These are phyloP conservation scores for Chionographis japonica DNA, from an alignment of 106 monocot species.

Conservation along the genomic window DNA sequence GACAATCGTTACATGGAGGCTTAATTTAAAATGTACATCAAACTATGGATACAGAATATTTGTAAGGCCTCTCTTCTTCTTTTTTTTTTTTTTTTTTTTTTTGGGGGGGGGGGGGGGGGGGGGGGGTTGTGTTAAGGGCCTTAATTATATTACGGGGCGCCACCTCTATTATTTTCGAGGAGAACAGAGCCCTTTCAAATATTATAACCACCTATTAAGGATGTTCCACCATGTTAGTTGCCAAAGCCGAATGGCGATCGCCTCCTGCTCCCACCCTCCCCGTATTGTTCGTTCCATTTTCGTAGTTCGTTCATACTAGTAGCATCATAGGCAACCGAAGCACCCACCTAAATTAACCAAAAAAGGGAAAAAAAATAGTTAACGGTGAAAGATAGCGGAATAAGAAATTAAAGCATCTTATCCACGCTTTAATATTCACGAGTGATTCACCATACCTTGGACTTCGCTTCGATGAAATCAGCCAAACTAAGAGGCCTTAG, in stretches of 20 bases:
- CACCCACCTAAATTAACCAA: slow-evolving; percentile 56
- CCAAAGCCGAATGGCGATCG: slow-evolving; percentile 85
- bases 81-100: too few species aligned
- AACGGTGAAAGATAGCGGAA: background rate
- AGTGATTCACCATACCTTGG: slow-evolving; percentile 49
- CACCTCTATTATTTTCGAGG: too few species aligned
- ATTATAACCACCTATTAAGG: background rate
- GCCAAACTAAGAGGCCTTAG: slow-evolving; percentile 70
- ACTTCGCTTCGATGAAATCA: slow-evolving; percentile 84
- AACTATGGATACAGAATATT: too few species aligned
- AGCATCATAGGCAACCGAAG: slow-evolving; percentile 93
- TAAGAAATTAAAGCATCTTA: background rate
- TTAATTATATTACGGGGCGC: too few species aligned
- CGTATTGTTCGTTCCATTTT: slow-evolving; percentile 97
- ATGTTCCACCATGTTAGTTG: slow-evolving; percentile 18
- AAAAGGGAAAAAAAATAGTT: background rate
- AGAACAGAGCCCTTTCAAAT: background rate
- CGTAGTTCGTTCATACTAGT: slow-evolving; percentile 87
- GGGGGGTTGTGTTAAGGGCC: too few species aligned
- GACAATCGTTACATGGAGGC: too few species aligned
- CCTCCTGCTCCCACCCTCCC: slow-evolving; percentile 88
- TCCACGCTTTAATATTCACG: too few species aligned
- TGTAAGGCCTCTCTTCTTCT: too few species aligned
- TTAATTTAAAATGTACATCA: too few species aligned
- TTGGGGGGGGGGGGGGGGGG: too few species aligned